phyloP scores from a whole-genome alignment of 2,329 filamentous ascomycete genomes.

The Aureobasidium sp. region DNA sequence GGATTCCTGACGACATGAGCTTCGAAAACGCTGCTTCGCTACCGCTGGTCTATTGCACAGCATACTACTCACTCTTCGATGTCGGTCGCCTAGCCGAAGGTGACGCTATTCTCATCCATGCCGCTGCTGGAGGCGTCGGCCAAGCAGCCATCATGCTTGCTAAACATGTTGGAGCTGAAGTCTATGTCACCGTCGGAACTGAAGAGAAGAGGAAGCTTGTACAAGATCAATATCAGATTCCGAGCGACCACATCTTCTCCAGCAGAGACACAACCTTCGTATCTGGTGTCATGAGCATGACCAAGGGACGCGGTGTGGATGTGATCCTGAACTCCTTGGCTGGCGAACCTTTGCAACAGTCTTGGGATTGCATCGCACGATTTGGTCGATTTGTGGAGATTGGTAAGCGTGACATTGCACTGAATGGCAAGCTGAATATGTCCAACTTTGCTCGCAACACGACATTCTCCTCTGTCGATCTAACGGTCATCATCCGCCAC shows the following conservation, averaged over 20 bases:
- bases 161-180: slow-evolving; percentile 20
- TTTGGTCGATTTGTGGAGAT: slow-evolving; percentile 27
- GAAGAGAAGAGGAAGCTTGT: slow-evolving; percentile 21
- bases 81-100: slow-evolving; percentile 16
- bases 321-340: slow-evolving; percentile 26
- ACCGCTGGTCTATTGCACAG: slow-evolving; percentile 16
- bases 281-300: slow-evolving; percentile 21
- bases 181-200: slow-evolving; percentile 24
- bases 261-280: slow-evolving; percentile 25
- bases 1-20: slow-evolving; percentile 20
- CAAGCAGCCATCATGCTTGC: slow-evolving; percentile 23
- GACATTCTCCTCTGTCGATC: neutral
- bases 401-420: slow-evolving; percentile 14
- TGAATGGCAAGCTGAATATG: neutral
- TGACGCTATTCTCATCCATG: slow-evolving; percentile 19
- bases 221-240: slow-evolving; percentile 21
- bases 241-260: slow-evolving; percentile 26
- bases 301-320: slow-evolving; percentile 26
- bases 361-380: slow-evolving; percentile 23
- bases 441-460: neutral
- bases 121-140: slow-evolving; percentile 22
- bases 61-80: slow-evolving; percentile 15
- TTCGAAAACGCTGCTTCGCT: slow-evolving; percentile 22
- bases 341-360: slow-evolving; percentile 22
- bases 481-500: too few species aligned